These are phyloP conservation scores for Colletotrichum musae DNA, from an alignment of 2,329 filamentous ascomycete species.

Conservation along the genomic window DNA sequence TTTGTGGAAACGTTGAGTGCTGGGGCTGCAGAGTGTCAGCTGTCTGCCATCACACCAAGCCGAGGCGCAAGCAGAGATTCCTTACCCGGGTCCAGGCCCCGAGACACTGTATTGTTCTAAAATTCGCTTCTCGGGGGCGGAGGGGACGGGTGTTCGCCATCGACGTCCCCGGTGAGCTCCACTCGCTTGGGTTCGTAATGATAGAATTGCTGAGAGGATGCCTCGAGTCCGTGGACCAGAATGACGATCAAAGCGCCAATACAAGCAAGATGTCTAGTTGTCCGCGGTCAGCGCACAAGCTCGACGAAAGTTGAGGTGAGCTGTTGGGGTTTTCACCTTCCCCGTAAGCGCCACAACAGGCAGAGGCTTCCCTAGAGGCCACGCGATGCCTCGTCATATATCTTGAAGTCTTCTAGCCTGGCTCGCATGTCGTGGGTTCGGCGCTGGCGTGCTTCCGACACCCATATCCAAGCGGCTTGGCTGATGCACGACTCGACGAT, in stretches of 20 bases:
- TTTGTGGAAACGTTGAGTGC: conserved; percentile 52
- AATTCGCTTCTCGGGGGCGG: conserved; percentile 52
- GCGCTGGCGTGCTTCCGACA: conserved; percentile 51
- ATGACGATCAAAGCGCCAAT: conserved; percentile 55
- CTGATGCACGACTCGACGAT: conserved; percentile 54
- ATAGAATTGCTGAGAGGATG: conserved; percentile 57
- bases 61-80: conserved; percentile 2
- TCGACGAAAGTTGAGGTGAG: not conserved
- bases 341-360: conserved; percentile 53
- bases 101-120: conserved; percentile 51
- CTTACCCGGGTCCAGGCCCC: conserved; percentile 40
- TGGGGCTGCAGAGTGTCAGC: conserved; percentile 40
- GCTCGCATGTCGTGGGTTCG: conserved; percentile 49
- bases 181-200: conserved; percentile 48
- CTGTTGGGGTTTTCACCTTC: conserved; percentile 46
- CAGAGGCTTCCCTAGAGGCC: conserved; percentile 53
- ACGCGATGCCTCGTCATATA: conserved; percentile 56
- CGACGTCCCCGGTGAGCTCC: conserved; percentile 37
- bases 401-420: conserved; percentile 54
- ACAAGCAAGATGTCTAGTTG: conserved; percentile 52
- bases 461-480: conserved; percentile 58
- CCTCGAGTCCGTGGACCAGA: conserved; percentile 55
- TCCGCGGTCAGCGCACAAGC: not conserved
- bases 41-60: not conserved
- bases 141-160: conserved; percentile 42